Percentiles rank a stretch among this genome's conserved stretches.
Evolutionary conservation across 345 rosid genomes (phyloP).

Genomic region (Bruguiera parviflora): DNA sequence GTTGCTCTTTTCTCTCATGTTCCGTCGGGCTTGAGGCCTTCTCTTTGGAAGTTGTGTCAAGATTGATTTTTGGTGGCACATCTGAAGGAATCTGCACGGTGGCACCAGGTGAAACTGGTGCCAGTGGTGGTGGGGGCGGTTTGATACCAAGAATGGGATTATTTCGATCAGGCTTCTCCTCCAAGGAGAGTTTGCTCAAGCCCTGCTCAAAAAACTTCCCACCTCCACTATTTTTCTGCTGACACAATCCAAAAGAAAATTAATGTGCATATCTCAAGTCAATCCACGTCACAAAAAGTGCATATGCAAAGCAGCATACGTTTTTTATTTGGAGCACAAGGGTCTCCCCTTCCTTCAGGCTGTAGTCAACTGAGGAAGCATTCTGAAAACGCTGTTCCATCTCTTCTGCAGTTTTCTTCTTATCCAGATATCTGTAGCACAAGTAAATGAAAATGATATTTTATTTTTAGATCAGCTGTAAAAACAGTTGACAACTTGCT

Average conservation of each 20-base stretch:
- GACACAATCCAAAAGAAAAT: slow-evolving; percentile 5
- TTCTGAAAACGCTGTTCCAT: slow-evolving; percentile 95
- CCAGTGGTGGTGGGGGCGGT: slow-evolving; percentile 84
- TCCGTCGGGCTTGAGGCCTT: slow-evolving; percentile 19
- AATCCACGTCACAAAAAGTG: neutral
- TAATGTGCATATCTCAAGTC: neutral
- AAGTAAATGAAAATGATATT: slow-evolving; percentile 3
- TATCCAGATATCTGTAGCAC: slow-evolving; percentile 69
- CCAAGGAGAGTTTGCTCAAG: slow-evolving; percentile 49
- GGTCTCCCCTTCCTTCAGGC: slow-evolving; percentile 91
- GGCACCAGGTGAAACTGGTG: slow-evolving; percentile 54
- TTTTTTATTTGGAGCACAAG: slow-evolving; percentile 75
- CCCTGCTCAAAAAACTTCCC: slow-evolving; percentile 56
- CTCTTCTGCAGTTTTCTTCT: slow-evolving; percentile 96
- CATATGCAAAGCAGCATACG: slow-evolving; percentile 39
- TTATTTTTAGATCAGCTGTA: neutral
- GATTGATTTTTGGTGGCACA: slow-evolving; percentile 31
- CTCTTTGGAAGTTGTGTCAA: slow-evolving; percentile 26
- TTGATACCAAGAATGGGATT: slow-evolving; percentile 55
- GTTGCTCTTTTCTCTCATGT: slow-evolving; percentile 35
- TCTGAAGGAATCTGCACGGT: slow-evolving; percentile 34
- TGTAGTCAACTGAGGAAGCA: slow-evolving; percentile 70
- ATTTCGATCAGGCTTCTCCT: slow-evolving; percentile 51
- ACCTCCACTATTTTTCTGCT: slow-evolving; percentile 42
- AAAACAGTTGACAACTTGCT: neutral